phyloP scores from a whole-genome alignment of 1,284 basidiomycete species.

The Laetiporus sulphureus region DNA sequence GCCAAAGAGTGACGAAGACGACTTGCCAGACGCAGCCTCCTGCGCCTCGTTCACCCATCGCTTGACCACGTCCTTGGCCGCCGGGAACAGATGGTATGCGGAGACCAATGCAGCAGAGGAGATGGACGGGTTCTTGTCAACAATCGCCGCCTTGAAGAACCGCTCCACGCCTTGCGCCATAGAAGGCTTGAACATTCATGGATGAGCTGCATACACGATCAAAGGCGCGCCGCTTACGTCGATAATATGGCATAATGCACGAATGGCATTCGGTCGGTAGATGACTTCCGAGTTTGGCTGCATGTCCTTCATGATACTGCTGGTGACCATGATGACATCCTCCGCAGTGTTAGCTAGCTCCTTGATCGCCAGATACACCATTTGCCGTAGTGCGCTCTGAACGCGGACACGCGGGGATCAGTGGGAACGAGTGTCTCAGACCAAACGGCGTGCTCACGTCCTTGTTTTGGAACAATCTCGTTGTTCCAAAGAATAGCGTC shows the following conservation, averaged over 20 bases:
- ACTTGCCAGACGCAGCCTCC: slow-evolving; percentile 91
- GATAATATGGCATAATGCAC: slow-evolving; percentile 94
- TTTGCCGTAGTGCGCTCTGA: slow-evolving; percentile 92
- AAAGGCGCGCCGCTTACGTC: slow-evolving; percentile 64
- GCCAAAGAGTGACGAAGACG: slow-evolving; percentile 64
- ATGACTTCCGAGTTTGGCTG: slow-evolving; percentile 98
- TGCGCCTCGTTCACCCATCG: slow-evolving; percentile 99
- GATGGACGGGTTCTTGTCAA: slow-evolving; percentile 94
- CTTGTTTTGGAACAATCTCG: slow-evolving; percentile 99
- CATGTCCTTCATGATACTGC: slow-evolving; percentile 99
- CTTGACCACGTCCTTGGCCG: slow-evolving; percentile 91
- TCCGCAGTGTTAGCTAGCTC: slow-evolving; percentile 95
- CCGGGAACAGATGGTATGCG: slow-evolving; percentile 93
- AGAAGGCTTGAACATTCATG: slow-evolving; percentile 54
- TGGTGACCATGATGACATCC: slow-evolving; percentile 99
- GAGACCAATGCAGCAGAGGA: slow-evolving; percentile 96
- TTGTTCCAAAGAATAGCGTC: slow-evolving; percentile 97
- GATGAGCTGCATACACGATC: neutral
- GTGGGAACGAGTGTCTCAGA: slow-evolving; percentile 5
- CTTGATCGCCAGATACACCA: slow-evolving; percentile 98
- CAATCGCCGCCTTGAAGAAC: slow-evolving; percentile 99
- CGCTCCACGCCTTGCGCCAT: slow-evolving; percentile 99
- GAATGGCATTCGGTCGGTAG: slow-evolving; percentile 96
- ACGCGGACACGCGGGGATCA: slow-evolving; percentile 3
- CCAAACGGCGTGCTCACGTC: slow-evolving; percentile 63